Conservation (phyloP, 768 basidiomycete genomes). For the Royoungia palumana region DNA sequence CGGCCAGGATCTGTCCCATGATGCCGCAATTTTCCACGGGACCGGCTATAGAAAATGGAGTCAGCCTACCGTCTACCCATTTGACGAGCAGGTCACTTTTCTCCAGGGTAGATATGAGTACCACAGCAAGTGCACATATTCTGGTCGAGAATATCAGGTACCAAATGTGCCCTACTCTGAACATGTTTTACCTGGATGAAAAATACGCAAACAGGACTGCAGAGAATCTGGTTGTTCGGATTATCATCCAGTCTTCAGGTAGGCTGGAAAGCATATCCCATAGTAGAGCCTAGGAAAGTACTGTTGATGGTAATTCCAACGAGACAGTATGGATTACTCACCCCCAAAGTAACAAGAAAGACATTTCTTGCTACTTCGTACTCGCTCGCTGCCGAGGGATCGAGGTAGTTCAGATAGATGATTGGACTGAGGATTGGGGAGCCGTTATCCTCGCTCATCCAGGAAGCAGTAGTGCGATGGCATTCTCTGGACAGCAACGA, state of each 20-base stretch:
- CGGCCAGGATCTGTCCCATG: constrained; percentile 13
- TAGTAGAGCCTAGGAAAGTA: constrained; percentile 14
- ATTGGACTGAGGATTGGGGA: constrained; percentile 18
- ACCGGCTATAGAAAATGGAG: constrained; percentile 14
- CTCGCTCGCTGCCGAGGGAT: constrained; percentile 15
- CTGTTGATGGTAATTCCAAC: constrained; percentile 1
- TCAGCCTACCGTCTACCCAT: background rate
- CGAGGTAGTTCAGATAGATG: constrained; percentile 27
- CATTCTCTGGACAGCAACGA: no score
- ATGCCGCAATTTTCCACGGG: constrained; percentile 20
- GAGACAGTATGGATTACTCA: background rate
- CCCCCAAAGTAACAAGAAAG: constrained; percentile 20
- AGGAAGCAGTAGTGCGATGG: background rate
- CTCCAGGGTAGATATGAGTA: constrained; percentile 12
- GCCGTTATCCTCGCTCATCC: constrained; percentile 5
- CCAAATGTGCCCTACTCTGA: background rate
- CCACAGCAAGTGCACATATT: constrained; percentile 16
- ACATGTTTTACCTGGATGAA: constrained; percentile 16
- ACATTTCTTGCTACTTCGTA: constrained; percentile 20
- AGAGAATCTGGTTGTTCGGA: constrained; percentile 12
- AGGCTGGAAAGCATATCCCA: constrained; percentile 28
- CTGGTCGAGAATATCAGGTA: constrained; percentile 11
- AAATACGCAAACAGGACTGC: constrained; percentile 23
- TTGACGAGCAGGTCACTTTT: constrained; percentile 15
- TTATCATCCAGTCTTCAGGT: constrained; percentile 17